Evolutionary conservation across 208 protist genomes (phyloP), one percentile per base, ranked within the genome.

Genomic region (Wallacemonas sp.): DNA sequence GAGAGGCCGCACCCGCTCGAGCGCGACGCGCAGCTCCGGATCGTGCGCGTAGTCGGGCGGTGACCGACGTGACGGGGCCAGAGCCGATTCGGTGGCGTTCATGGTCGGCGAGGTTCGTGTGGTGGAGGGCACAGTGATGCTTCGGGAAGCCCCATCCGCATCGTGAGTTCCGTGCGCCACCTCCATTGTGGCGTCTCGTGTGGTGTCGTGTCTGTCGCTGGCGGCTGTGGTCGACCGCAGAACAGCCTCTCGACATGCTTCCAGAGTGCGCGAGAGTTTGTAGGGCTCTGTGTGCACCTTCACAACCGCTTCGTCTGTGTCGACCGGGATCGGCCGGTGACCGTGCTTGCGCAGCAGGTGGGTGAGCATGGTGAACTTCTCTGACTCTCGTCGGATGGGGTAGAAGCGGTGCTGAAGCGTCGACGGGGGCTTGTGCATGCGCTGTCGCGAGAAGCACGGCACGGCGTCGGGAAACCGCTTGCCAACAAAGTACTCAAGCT

Each of bases 351-450:
- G 71, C 22, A 94, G 71, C 10, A 94, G 46, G 54, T 91, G 73
- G 32, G 78, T 45, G 57, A 94, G 70, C 13, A 83, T 44, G 19
- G 77, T 73, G 54, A 88, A 78, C 76, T 94, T 92, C 58, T 94
- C 81, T 44, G 70, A 63, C 60, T 82, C 75, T 13, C 71, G 68
- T 15, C 57, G 64, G 24, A 94, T 54, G 0, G 83, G 63, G 57
- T 83, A 71, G 57, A 94, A 94, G 60, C 79, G 78, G 63, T 94
- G 89, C 6, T 64, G 78, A 41, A 90, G 70, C 24, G 75, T 82
- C 2, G 52, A 26, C 27, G 71, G 44, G 0, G 83, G 72, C 19
- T 76, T 71, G 44, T 94, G 89, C 85, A 92, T 91, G 24, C 68
- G 68, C 36, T 80, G 68, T 1, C 76, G 68, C 21, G 79, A 78